Evolutionary conservation across 495 filamentous ascomycete genomes (phyloP).

Genomic region (Delitschia confertaspora): DNA sequence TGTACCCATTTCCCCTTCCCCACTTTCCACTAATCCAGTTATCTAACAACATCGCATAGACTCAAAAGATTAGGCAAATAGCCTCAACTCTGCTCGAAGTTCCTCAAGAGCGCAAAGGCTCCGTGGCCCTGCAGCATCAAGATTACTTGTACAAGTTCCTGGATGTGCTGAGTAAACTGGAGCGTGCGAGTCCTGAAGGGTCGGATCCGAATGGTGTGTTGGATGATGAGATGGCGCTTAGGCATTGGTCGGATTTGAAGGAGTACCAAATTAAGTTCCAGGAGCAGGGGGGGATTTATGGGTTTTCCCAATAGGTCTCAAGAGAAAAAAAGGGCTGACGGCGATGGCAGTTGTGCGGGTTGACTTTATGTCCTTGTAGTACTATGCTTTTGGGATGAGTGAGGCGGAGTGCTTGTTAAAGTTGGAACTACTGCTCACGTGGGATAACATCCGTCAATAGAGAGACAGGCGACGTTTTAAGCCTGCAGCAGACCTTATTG

Average conservation of each 20-base stretch:
- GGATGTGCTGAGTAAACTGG: slow-evolving; percentile 61
- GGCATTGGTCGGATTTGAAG: slow-evolving; percentile 64
- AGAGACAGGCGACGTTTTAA: too few relatives aligned
- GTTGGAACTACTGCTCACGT: too few relatives aligned
- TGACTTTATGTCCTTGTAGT: too few relatives aligned
- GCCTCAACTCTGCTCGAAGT: slow-evolving; percentile 63
- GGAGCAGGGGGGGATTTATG: slow-evolving; percentile 45
- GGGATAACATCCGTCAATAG: too few relatives aligned
- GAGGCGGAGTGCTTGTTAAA: too few relatives aligned
- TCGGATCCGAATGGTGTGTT: slow-evolving; percentile 32
- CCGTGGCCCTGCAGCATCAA: slow-evolving; percentile 49
- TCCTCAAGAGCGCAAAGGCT: slow-evolving; percentile 48
- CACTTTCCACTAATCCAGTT: slow-evolving; percentile 34
- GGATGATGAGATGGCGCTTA: slow-evolving; percentile 64
- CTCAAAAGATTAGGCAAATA: slow-evolving; percentile 56
- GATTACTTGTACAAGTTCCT: slow-evolving; percentile 59
- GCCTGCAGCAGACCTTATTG: too few relatives aligned
- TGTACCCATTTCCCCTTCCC: not conserved
- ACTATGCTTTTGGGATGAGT: too few relatives aligned
- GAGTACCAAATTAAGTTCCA: slow-evolving; percentile 64
- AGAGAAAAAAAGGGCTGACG: too few relatives aligned
- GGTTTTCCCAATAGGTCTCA: too few relatives aligned
- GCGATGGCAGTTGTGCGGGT: too few relatives aligned
- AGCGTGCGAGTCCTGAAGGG: slow-evolving; percentile 41
- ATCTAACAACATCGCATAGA: slow-evolving; percentile 40